Conservation (phyloP, 345 rosid species). For the Litchi chinensis region DNA sequence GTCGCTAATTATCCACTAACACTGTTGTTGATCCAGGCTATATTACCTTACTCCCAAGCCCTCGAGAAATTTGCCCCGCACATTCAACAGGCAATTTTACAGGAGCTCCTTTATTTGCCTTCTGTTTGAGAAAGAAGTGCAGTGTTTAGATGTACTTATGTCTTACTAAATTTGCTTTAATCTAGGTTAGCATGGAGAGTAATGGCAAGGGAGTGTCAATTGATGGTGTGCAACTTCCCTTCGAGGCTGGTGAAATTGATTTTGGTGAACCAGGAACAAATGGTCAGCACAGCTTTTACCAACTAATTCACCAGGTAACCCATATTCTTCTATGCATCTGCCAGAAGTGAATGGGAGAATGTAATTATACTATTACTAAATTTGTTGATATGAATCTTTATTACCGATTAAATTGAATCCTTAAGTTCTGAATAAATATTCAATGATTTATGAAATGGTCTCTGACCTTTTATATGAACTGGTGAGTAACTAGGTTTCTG, state of each 20-base stretch:
- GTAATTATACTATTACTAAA: not conserved
- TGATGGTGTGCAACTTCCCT: conserved; percentile 83
- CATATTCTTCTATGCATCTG: not conserved
- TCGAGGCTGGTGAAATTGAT: conserved; percentile 93
- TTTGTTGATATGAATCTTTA: not conserved
- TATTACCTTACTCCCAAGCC: conserved; percentile 94
- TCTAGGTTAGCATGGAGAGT: conserved; percentile 99
- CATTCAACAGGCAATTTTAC: conserved; percentile 78
- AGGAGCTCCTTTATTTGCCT: conserved; percentile 1
- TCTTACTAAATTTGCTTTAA: conserved; percentile 20
- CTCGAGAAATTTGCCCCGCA: conserved; percentile 96
- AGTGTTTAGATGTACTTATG: not conserved
- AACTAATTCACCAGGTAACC: conserved; percentile 94
- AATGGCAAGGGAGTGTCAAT: conserved; percentile 98
- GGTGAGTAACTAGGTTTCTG: not conserved
- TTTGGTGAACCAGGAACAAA: conserved; percentile 99
- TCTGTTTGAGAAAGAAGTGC: not conserved
- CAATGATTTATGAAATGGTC: not conserved
- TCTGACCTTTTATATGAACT: not conserved
- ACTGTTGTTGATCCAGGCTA: conserved; percentile 60
- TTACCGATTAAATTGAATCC: not conserved
- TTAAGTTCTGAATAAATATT: not conserved
- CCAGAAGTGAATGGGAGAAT: not conserved
- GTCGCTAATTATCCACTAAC: conserved; percentile 11
- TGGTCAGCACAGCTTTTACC: conserved; percentile 99